These are phyloP conservation scores for Brettanomyces nanus DNA, from an alignment of 805 yeast genomes.

Conservation along the genomic window DNA sequence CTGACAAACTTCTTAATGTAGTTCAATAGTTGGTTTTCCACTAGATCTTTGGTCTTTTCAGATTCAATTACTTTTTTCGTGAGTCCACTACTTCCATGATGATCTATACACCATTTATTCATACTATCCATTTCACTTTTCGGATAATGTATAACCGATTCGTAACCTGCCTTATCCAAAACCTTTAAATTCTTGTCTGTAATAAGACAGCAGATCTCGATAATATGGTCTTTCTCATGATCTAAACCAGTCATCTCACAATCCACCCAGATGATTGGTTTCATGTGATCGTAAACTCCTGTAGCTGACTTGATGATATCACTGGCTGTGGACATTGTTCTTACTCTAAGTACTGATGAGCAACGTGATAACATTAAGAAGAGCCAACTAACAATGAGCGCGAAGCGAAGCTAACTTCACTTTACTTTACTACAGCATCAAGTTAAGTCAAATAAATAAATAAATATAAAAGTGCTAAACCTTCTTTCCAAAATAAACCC, in stretches of 20 bases:
- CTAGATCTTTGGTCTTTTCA: constrained; percentile 45
- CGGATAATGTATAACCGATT: constrained; percentile 69
- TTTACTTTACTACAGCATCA: too few relatives aligned
- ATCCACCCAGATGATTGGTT: constrained; percentile 82
- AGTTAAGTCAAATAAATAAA: constrained; percentile 1
- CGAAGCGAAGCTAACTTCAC: too few relatives aligned
- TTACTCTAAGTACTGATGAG: background rate
- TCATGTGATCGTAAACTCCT: constrained; percentile 6
- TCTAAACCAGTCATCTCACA: constrained; percentile 98
- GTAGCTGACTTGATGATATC: background rate
- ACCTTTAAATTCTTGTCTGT: constrained; percentile 77
- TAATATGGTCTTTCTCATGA: constrained; percentile 69
- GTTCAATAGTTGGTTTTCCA: constrained; percentile 53
- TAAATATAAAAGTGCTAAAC: constrained; percentile 21
- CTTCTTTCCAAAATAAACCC: constrained; percentile 73
- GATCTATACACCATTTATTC: constrained; percentile 84
- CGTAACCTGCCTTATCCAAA: constrained; percentile 66
- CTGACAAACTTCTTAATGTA: constrained; percentile 54
- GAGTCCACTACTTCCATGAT: constrained; percentile 74
- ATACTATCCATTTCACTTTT: constrained; percentile 54
- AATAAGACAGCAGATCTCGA: constrained; percentile 84
- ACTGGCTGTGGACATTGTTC: background rate
- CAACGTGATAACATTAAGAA: too few relatives aligned
- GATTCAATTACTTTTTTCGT: constrained; percentile 59
- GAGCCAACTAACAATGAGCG: too few relatives aligned